Evolutionary conservation across 2,329 filamentous ascomycete genomes (phyloP).

Genomic region (Beauveria sp.): DNA sequence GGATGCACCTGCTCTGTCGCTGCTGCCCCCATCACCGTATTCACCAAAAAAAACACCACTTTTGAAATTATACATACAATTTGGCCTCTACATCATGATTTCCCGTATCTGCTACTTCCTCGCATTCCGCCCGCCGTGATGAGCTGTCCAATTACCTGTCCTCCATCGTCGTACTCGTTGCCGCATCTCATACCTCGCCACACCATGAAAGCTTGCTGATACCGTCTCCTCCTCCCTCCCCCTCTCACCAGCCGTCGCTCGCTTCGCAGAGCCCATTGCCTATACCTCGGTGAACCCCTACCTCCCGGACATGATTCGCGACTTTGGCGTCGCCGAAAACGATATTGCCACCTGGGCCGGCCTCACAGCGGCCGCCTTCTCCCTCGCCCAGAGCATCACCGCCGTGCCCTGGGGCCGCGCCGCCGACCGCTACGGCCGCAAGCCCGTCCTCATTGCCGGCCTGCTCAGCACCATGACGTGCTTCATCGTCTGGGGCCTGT

Average conservation of each 20-base stretch:
- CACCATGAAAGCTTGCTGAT: background rate
- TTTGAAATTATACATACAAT: too few relatives aligned
- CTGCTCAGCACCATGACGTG: conserved; percentile 73
- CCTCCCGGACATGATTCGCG: conserved; percentile 75
- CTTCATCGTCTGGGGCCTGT: conserved; percentile 78
- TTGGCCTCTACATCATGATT: too few relatives aligned
- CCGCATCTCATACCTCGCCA: background rate
- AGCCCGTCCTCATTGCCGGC: conserved; percentile 69
- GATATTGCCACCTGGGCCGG: conserved; percentile 78
- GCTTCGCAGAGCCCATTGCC: conserved; percentile 69
- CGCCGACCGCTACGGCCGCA: conserved; percentile 74
- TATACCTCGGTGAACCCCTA: conserved; percentile 65
- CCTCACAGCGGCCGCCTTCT: conserved; percentile 64
- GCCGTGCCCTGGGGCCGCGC: conserved; percentile 69
- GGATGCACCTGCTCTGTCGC: too few relatives aligned
- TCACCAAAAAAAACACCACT: too few relatives aligned
- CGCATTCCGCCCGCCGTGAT: too few relatives aligned
- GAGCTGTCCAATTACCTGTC: background rate
- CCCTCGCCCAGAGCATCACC: conserved; percentile 61
- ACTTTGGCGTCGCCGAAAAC: conserved; percentile 63
- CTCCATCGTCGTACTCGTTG: too few relatives aligned
- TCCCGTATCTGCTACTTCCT: too few relatives aligned
- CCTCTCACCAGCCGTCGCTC: conserved; percentile 55
- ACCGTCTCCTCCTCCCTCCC: background rate
- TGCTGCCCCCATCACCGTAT: too few relatives aligned